Evolutionary conservation across 176 grass and related monocot genomes (phyloP), one percentile per base, ranked within the genome.

Genomic region (Carex cristatella): DNA sequence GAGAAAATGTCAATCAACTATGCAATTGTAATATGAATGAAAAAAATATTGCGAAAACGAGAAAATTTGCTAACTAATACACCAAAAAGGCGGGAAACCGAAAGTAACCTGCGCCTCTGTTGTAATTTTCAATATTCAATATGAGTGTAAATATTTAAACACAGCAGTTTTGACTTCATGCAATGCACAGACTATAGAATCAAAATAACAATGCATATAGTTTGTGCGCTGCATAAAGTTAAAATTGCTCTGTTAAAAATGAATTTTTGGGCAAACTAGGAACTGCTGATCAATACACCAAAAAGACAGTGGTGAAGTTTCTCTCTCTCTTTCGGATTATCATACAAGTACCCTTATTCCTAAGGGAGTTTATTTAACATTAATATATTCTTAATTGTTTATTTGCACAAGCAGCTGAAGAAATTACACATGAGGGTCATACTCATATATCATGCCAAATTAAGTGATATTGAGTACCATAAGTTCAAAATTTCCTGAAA

Each of bases 51-150:
- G 37, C 18, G 3, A 27, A 81, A 62, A 61, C 1, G 8, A 60
- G 7, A 62, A 62, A 42, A 31, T 63, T 19, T 23, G 8, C 0
- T 2, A 44, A 54, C 30, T 40, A 49, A 32, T 67, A 0, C 31
- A 13, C 35, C 46, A 63, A 13, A 77, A 72, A 10, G 84, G 74
- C 61, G 84, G 59, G 74, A 86, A 86, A 79, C 75, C 59, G 10
- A 69, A 51, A 80, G 40, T 33, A 33, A 38, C 57, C 44, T 57
- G 40, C 23, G 19, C 33, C 31, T 67, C 19, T 6, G 23, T 23
- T 23, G 23, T 23, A 23, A 23, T 23, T 23, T 23, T 23, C 23
- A 23, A 23, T 23, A 23, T 23, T 23, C 23, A 23, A 23, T 23
- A 23, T 23, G 23, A 23, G 23, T 23, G 23, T 23, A 23, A 23